These are phyloP conservation scores for Melampsora americana DNA, from an alignment of 1,284 basidiomycete species.

Conservation along the genomic window DNA sequence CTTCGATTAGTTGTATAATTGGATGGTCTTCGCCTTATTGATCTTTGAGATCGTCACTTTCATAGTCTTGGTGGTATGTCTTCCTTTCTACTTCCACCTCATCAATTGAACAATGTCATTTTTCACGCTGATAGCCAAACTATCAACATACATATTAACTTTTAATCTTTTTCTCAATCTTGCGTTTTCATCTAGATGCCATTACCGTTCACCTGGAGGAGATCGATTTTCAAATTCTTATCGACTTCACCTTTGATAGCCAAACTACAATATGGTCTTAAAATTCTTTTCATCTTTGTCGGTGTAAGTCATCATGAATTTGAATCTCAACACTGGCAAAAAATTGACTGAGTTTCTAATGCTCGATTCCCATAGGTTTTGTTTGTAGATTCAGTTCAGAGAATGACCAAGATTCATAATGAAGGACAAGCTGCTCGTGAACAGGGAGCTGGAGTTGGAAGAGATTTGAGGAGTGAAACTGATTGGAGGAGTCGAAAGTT, in stretches of 20 bases:
- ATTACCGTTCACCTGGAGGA: conserved; percentile 69
- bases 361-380: conserved; percentile 14
- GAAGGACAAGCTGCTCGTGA: conserved; percentile 39
- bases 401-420: conserved; percentile 39
- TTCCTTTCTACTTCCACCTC: background rate
- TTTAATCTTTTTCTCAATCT: background rate
- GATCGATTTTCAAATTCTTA: conserved; percentile 71
- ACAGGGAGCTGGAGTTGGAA: conserved; percentile 30
- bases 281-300: conserved; percentile 87
- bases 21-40: conserved; percentile 40
- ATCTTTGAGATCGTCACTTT: conserved; percentile 44
- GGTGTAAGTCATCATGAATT: conserved; percentile 6
- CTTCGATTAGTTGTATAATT: conserved; percentile 37
- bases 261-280: conserved; percentile 63
- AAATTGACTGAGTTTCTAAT: background rate
- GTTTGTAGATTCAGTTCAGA: conserved; percentile 38
- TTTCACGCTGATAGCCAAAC: background rate
- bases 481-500: conserved; percentile 53
- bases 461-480: conserved; percentile 50
- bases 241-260: conserved; percentile 57
- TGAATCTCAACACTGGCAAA: background rate
- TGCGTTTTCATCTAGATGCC: conserved; percentile 57
- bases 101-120: no score
- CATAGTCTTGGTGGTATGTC: conserved; percentile 33
- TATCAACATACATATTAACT: background rate